phyloP scores from a whole-genome alignment of 805 yeast species.

The Spathaspora gorwiae region DNA sequence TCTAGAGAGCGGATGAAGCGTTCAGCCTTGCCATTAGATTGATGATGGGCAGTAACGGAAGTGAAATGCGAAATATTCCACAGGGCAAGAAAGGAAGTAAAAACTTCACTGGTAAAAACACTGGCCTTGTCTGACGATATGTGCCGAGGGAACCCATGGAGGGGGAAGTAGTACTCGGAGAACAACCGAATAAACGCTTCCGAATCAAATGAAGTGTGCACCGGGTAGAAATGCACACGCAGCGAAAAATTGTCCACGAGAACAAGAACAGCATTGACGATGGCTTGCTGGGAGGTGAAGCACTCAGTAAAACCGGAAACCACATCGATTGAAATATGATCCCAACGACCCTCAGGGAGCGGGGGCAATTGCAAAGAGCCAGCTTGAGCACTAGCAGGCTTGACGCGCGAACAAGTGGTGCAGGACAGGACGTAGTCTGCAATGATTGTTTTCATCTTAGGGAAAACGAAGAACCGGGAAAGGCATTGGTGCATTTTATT shows the following conservation, averaged over 20 bases:
- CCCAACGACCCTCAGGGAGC: not conserved
- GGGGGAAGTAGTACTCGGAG: not conserved
- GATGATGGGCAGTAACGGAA: not conserved
- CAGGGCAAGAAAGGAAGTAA: not conserved
- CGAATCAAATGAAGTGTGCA: not conserved
- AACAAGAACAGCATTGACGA: not conserved
- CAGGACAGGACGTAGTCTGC: not conserved
- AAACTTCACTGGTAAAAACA: not conserved
- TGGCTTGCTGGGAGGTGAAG: not conserved
- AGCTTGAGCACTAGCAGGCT: not conserved
- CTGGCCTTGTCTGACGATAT: not conserved
- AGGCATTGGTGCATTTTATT: not conserved
- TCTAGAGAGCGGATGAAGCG: not conserved
- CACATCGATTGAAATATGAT: not conserved
- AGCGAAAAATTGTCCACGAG: not conserved
- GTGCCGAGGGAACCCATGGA: not conserved
- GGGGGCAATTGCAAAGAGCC: not conserved
- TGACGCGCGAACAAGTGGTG: not conserved
- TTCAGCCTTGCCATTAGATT: not conserved
- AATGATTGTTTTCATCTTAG: not conserved
- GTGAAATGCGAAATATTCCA: not conserved
- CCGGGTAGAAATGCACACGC: not conserved
- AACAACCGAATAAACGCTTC: not conserved
- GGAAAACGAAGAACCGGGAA: not conserved
- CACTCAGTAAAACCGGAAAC: not conserved